Conservation (phyloP, 352 stramenopile genomes). For the Blastocystis sp. region DNA sequence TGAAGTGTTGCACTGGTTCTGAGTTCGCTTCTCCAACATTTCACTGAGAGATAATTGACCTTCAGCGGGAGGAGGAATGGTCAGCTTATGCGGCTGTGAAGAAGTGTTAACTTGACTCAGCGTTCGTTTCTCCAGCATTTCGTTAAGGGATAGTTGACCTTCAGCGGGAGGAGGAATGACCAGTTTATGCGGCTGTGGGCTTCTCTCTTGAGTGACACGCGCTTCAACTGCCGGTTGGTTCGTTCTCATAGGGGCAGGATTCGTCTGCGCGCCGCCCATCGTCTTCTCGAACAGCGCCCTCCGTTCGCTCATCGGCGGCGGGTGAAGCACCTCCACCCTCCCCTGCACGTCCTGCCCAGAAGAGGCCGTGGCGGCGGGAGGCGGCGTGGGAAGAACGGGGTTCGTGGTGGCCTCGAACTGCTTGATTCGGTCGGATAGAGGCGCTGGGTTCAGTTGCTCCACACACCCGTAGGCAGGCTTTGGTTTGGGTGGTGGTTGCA, state of each 20-base stretch:
- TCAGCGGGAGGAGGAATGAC: background rate
- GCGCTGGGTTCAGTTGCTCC: constrained; percentile 18
- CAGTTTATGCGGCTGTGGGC: constrained; percentile 32
- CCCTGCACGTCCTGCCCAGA: too few relatives aligned
- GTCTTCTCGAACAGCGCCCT: background rate
- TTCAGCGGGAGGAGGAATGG: background rate
- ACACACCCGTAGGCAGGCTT: background rate
- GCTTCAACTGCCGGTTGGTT: background rate
- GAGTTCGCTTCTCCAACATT: constrained; percentile 33
- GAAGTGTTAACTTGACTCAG: background rate
- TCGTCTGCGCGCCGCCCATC: background rate
- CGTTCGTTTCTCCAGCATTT: constrained; percentile 53
- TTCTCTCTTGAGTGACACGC: background rate
- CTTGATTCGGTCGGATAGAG: constrained; percentile 55
- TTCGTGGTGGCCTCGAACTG: constrained; percentile 49
- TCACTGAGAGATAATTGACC: constrained; percentile 45
- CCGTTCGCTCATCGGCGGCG: background rate
- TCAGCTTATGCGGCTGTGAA: constrained; percentile 35
- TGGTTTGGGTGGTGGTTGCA: too few relatives aligned
- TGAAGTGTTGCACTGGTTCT: background rate
- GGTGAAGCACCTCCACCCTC: background rate
- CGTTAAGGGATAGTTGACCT: constrained; percentile 39
- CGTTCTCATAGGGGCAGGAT: background rate
- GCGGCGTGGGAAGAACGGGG: background rate
- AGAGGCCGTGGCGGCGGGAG: background rate